Percentiles rank a stretch among this genome's conserved stretches.
phyloP scores from a whole-genome alignment of 2,329 filamentous ascomycete species.

The Diplodia sapinea region DNA sequence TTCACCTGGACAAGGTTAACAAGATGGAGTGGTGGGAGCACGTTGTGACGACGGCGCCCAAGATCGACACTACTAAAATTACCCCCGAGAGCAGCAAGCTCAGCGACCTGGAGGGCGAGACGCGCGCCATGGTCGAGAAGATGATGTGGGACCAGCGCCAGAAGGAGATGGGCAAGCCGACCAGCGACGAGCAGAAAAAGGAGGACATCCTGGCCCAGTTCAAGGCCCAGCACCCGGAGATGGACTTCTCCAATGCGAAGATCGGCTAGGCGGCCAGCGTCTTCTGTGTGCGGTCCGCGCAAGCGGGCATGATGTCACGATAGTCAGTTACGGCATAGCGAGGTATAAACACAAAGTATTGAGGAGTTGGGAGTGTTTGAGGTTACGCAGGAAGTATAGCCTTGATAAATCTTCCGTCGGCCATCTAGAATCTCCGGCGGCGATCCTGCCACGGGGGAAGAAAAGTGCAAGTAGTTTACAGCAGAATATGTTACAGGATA shows the following conservation, averaged over 20 bases:
- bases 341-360: conserved; percentile 15
- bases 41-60: conserved; percentile 82
- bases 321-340: conserved; percentile 31
- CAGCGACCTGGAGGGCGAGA: conserved; percentile 92
- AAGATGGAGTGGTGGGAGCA: conserved; percentile 99
- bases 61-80: conserved; percentile 95
- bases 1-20: conserved; percentile 94
- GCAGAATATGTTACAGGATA: not conserved
- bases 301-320: conserved; percentile 25
- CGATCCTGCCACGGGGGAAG: not conserved
- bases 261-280: conserved; percentile 50
- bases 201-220: conserved; percentile 88
- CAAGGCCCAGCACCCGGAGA: conserved; percentile 77
- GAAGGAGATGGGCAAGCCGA: conserved; percentile 89
- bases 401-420: not conserved
- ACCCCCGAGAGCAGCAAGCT: conserved; percentile 90
- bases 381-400: not conserved
- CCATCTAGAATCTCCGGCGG: conserved; percentile 9
- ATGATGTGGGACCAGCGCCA: conserved; percentile 99
- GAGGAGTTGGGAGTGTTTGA: not conserved
- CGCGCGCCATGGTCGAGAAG: conserved; percentile 97
- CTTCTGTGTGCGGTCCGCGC: not conserved
- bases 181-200: conserved; percentile 95
- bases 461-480: conserved; percentile 17
- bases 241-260: conserved; percentile 72